Base-by-base conservation (phyloP, 1,139 yeast species). In the Candida dubliniensis region DNA sequence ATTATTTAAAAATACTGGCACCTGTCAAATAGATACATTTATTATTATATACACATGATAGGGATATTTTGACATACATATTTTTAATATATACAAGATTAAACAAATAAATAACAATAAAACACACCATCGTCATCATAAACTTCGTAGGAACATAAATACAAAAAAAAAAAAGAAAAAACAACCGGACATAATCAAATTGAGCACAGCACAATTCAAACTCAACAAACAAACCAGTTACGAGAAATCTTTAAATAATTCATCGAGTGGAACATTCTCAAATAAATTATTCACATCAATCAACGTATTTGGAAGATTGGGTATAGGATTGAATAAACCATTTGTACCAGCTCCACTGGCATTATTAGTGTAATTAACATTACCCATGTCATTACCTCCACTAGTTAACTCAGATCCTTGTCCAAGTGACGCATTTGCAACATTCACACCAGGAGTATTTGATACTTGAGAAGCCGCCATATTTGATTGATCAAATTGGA, bases 211-310 rank as follows among this genome's bases (percentile, higher is more conserved):
- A 15, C 13, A 13, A 29, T 23, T 4, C 39, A 25, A 24, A 11
- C 31, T 6, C 10, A 36, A 12, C 40, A 30, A 7, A n/a, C 34
- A 31, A 36, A 18, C 3, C 12, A 18, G 23, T 39, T 37, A 50
- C 2, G 46, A 36, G 31, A 51, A 43, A 36, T 52, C 55, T 34
- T 45, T 49, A 31, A 52, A 52, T n/a, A 52, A 39, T 35, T 52
- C 55, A 36, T 52, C 55, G 44, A 52, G 40, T 12, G 54, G 54
- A 30, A 48, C 43, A 31, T 47, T 51, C 25, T 51, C 54, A 48
- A 51, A 51, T 33, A 52, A 42, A 29, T 27, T 34, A 30, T 36
- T 42, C 29, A 41, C 27, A 26, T 46, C 49, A 36, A 47, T 18
- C 23, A 18, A 18, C 5, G 23, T 18, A 18, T 18, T 18, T 18